Conservation (phyloP, 1,284 basidiomycete genomes). For the Ganoderma lingzhi region DNA sequence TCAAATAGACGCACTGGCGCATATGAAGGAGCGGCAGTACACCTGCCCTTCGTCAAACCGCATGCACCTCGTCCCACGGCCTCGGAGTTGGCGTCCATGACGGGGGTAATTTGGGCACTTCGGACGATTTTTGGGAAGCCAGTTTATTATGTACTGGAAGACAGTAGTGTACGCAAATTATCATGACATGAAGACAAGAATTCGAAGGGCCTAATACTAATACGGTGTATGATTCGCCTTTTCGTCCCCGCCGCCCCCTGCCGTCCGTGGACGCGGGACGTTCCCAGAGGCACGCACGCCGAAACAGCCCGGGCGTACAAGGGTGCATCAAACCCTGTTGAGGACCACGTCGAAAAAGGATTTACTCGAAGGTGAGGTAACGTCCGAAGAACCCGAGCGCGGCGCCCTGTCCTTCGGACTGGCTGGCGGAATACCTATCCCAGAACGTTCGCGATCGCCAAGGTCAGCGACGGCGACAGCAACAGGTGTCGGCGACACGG, state of each 20-base stretch:
- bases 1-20: not conserved
- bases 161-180: not conserved
- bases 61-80: not conserved
- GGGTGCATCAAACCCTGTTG: not conserved
- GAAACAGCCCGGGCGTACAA: not conserved
- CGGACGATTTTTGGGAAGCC: not conserved
- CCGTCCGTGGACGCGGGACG: not conserved
- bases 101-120: not conserved
- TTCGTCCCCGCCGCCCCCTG: not conserved
- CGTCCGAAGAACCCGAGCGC: conserved; percentile 10
- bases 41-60: not conserved
- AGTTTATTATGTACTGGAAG: not conserved
- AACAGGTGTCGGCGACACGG: not conserved
- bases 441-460: not conserved
- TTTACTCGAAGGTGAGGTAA: not conserved
- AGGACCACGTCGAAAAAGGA: conserved; percentile 15
- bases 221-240: not conserved
- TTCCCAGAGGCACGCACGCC: not conserved
- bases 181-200: not conserved
- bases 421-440: conserved; percentile 6
- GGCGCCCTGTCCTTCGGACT: conserved; percentile 4
- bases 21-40: not conserved
- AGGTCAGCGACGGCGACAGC: not conserved
- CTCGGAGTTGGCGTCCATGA: not conserved
- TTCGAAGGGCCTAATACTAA: not conserved